Base-by-base conservation (phyloP, 768 basidiomycete genomes). In the Lactifluus rugatus region DNA sequence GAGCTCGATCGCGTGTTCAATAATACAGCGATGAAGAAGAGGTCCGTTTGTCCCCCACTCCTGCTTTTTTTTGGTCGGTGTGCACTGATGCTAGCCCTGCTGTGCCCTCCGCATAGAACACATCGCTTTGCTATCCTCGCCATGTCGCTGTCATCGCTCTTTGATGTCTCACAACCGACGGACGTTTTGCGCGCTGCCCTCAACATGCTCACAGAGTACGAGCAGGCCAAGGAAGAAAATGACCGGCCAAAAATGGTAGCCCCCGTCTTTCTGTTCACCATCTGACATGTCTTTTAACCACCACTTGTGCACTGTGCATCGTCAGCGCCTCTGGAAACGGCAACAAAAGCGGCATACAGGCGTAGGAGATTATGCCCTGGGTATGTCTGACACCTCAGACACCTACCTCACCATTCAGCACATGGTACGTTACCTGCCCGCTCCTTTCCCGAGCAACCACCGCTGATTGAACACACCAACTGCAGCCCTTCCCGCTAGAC, bases 401-500 rank as follows among this genome's bases (percentile, higher is more conserved):
- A 83, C 87, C 1, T 89, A 84, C 67, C 79, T 91, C 56, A 74
- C 86, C 60, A 75, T 78, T 42, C 88, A 86, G 0, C 85, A 89
- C 67, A 81, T 89, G 68, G 89, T 89, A 61, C 63, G 82, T 74
- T 3, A 56, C n/a, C 59, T 34, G 19, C 45, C 36, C 46, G 21
- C 10, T 34, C 9, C 53, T 9, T 56, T 19, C 41, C 34, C 48
- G n/a, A 19, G 23, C 34, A 41, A 21, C 25, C 13, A 56, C 26
- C 31, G 11, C 61, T 48, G 21, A 54, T 46, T 19, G 8, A 19
- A 44, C 19, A 41, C 36, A 26, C 31, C 53, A 25, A 54, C 10
- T 52, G 52, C 62, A 93, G 91, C 87, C 92, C n/a, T 94, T 93
- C 71, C 75, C 85, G 2, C 70, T 94, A 54, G 92, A 94, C 70